A percentile compares a stretch with the other conserved stretches of the same genome.
Conservation (phyloP, 2,329 filamentous ascomycete species). For the Dryadomyces sulphureus region DNA sequence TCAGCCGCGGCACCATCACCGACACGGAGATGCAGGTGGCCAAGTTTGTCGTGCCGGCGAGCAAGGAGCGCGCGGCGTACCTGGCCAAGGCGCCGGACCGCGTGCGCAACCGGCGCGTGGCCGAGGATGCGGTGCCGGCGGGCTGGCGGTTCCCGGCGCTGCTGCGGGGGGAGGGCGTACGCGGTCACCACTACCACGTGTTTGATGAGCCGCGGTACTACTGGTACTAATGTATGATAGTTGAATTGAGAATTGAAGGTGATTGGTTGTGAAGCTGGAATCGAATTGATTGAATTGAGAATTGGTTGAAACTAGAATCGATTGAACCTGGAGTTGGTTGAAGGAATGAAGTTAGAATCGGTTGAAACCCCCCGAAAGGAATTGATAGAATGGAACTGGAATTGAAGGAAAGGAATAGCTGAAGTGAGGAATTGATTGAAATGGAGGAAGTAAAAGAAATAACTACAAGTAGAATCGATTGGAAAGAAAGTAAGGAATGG, state of each 20-base stretch:
- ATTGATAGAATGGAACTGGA: too few species aligned
- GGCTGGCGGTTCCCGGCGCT: slow-evolving; percentile 71
- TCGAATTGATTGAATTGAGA: background rate
- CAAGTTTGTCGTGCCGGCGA: slow-evolving; percentile 76
- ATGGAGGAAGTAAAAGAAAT: too few species aligned
- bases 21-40: slow-evolving; percentile 95
- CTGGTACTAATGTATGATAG: slow-evolving; percentile 16
- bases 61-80: slow-evolving; percentile 26
- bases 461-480: too few species aligned
- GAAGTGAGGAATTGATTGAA: too few species aligned
- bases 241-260: too few species aligned
- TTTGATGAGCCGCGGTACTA: slow-evolving; percentile 82
- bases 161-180: slow-evolving; percentile 73
- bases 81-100: slow-evolving; percentile 34
- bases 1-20: slow-evolving; percentile 82
- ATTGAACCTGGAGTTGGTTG: too few species aligned
- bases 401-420: too few species aligned
- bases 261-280: background rate
- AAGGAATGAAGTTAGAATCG: too few species aligned
- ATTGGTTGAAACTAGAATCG: too few species aligned
- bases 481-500: too few species aligned
- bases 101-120: slow-evolving; percentile 40
- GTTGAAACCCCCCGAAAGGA: too few species aligned
- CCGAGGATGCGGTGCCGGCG: slow-evolving; percentile 59
- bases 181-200: slow-evolving; percentile 87